phyloP scores from a whole-genome alignment of 805 yeast genomes.

The Grigorovia jiainica region DNA sequence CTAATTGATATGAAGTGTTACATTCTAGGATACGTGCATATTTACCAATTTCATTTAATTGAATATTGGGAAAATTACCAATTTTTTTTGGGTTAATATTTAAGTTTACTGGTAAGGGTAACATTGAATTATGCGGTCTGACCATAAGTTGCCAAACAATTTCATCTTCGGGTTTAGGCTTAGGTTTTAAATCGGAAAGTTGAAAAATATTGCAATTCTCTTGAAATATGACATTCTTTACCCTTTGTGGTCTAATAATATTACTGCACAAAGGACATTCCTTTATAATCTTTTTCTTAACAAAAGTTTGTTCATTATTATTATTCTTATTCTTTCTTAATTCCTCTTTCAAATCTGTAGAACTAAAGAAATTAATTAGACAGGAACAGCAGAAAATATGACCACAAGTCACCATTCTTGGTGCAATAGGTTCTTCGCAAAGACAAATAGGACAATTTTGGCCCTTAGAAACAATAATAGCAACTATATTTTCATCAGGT shows the following conservation, averaged over 20 bases:
- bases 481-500: slow-evolving; percentile 46
- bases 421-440: slow-evolving; percentile 76
- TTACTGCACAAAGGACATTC: slow-evolving; percentile 80
- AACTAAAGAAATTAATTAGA: slow-evolving; percentile 51
- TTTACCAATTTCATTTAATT: slow-evolving; percentile 31
- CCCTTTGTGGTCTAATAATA: slow-evolving; percentile 41
- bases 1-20: slow-evolving; percentile 41
- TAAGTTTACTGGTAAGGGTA: slow-evolving; percentile 37
- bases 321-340: slow-evolving; percentile 29
- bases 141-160: slow-evolving; percentile 59
- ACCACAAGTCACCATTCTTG: slow-evolving; percentile 92
- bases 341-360: no score
- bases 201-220: slow-evolving; percentile 28
- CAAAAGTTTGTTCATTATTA: slow-evolving; percentile 8
- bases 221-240: slow-evolving; percentile 54
- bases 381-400: slow-evolving; percentile 86
- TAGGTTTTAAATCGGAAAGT: not conserved
- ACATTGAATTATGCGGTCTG: slow-evolving; percentile 34
- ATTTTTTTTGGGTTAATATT: slow-evolving; percentile 29
- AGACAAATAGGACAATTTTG: slow-evolving; percentile 90
- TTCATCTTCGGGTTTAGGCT: slow-evolving; percentile 47
- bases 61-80: slow-evolving; percentile 49
- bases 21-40: slow-evolving; percentile 68
- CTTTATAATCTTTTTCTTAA: slow-evolving; percentile 39
- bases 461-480: slow-evolving; percentile 68